Conservation (phyloP, 192 early-diverging fungal genomes). For the Backusella circina region DNA sequence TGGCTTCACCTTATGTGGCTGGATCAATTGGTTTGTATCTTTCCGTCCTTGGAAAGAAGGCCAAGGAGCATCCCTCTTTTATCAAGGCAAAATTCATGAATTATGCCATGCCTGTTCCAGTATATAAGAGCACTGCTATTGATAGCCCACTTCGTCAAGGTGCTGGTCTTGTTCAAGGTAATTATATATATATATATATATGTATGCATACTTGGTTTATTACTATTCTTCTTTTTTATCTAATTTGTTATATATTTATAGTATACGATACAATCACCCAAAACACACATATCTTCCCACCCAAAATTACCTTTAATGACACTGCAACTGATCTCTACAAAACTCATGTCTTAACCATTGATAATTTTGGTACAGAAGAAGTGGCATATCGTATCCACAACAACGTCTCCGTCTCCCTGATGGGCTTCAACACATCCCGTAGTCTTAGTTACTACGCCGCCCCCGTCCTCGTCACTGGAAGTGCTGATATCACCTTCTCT, state of each 20-base stretch:
- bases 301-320: constrained; percentile 50
- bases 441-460: background rate
- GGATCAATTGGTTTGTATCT: constrained; percentile 47
- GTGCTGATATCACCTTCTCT: constrained; percentile 17
- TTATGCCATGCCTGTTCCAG: constrained; percentile 1
- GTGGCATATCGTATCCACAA: constrained; percentile 36
- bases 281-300: constrained; percentile 33
- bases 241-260: background rate
- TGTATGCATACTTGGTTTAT: too few relatives aligned
- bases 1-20: constrained; percentile 56
- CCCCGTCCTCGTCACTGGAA: background rate
- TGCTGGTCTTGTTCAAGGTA: constrained; percentile 50
- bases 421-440: constrained; percentile 26
- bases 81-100: constrained; percentile 34
- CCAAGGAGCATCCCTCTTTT: constrained; percentile 16
- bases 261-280: constrained; percentile 38
- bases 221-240: too few relatives aligned
- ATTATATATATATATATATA: too few relatives aligned
- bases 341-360: constrained; percentile 34
- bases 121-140: background rate
- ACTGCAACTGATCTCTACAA: constrained; percentile 29
- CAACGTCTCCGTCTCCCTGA: constrained; percentile 32
- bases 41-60: constrained; percentile 12
- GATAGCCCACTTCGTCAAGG: constrained; percentile 42
- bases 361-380: constrained; percentile 33